Evolutionary conservation across 768 basidiomycete genomes (phyloP).

Genomic region (Suillus decipiens): DNA sequence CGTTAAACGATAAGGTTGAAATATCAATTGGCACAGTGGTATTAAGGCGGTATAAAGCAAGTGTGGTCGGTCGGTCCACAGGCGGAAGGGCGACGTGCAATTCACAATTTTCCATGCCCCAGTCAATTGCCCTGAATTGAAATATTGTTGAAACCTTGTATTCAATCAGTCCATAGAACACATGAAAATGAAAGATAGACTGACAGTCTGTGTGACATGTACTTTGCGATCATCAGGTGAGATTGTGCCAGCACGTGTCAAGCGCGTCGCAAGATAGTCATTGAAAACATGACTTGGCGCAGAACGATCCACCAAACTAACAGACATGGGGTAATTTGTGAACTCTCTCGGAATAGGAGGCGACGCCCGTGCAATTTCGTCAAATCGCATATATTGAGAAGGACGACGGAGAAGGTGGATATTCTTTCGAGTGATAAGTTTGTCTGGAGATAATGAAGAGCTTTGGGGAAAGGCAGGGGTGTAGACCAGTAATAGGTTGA

Average conservation of each 20-base stretch:
- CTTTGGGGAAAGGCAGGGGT: background rate
- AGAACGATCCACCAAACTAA: slow-evolving; percentile 1
- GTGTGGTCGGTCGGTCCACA: background rate
- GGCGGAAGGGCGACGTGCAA: background rate
- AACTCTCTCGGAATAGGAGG: background rate
- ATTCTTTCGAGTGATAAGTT: background rate
- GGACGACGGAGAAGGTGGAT: background rate
- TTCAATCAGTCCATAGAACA: background rate
- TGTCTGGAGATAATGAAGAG: background rate
- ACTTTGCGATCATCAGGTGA: slow-evolving; percentile 4
- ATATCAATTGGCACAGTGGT: background rate
- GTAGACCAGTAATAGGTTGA: background rate
- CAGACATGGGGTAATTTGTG: background rate
- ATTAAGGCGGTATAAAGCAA: background rate
- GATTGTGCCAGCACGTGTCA: background rate
- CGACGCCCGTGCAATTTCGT: background rate
- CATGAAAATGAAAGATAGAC: background rate
- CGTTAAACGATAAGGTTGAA: background rate
- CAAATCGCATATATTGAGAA: slow-evolving; percentile 2
- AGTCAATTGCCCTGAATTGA: slow-evolving; percentile 2
- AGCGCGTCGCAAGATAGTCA: slow-evolving; percentile 2
- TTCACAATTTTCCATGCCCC: slow-evolving; percentile 1
- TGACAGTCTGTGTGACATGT: background rate
- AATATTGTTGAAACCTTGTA: slow-evolving; percentile 1
- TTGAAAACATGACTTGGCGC: slow-evolving; percentile 3